A percentile compares a stretch with the other conserved stretches of the same genome.
Conservation (phyloP, 2,329 filamentous ascomycete species). For the Talaromyces pinophilus region DNA sequence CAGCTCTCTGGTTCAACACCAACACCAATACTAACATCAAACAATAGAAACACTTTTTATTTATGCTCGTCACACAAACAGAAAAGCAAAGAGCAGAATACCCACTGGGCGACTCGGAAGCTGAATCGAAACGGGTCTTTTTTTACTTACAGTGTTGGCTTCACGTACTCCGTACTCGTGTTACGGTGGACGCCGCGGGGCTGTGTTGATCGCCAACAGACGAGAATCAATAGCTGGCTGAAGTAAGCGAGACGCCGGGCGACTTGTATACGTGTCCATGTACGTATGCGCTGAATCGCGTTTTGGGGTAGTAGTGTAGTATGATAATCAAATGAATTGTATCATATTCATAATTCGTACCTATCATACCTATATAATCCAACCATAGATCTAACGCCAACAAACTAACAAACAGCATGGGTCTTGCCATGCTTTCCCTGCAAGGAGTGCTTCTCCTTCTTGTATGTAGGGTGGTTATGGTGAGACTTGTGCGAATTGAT, state of each 20-base stretch:
- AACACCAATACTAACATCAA: background rate
- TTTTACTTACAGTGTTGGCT: background rate
- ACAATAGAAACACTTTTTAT: background rate
- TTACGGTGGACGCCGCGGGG: conserved; percentile 2
- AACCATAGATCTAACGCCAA: background rate
- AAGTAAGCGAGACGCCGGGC: background rate
- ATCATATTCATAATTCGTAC: background rate
- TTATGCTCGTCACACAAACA: background rate
- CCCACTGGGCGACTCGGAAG: background rate
- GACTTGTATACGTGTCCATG: background rate
- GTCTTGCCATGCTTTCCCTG: conserved; percentile 91
- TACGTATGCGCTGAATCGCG: background rate
- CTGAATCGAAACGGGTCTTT: background rate
- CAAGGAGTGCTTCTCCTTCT: conserved; percentile 80
- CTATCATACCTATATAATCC: background rate
- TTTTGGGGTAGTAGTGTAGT: background rate
- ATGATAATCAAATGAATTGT: background rate
- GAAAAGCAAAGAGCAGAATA: background rate
- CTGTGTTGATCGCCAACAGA: conserved; percentile 4
- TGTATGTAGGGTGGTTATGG: conserved; percentile 55
- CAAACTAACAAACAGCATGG: conserved; percentile 71
- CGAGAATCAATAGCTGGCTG: background rate
- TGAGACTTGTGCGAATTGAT: conserved; percentile 55
- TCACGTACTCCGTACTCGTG: background rate
- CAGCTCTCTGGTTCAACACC: background rate